A percentile compares a stretch with the other conserved stretches of the same genome.
Evolutionary conservation across 768 basidiomycete genomes (phyloP).

Genomic region (Coprinellus micaceus): DNA sequence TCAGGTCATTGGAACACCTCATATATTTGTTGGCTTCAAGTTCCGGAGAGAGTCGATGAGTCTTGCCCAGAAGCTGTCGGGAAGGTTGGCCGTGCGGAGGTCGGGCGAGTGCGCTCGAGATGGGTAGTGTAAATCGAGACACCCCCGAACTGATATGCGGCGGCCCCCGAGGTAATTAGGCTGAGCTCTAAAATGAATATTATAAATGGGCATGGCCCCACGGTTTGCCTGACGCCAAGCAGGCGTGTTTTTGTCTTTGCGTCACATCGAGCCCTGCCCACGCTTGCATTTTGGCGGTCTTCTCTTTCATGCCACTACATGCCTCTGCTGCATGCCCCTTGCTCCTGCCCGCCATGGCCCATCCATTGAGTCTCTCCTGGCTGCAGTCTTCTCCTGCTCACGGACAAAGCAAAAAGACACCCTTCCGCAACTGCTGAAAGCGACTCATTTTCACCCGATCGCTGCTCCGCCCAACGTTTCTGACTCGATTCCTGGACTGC

Average conservation of each 20-base stretch:
- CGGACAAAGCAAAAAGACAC: too few species aligned
- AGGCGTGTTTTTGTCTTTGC: slow-evolving; percentile 3
- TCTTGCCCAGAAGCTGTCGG: too few species aligned
- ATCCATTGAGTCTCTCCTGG: neutral
- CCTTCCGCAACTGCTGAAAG: neutral
- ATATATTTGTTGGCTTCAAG: too few species aligned
- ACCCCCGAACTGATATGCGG: too few species aligned
- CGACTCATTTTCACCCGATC: too few species aligned
- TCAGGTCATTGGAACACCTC: too few species aligned
- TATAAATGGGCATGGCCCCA: neutral
- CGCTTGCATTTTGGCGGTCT: neutral
- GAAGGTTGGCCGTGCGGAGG: too few species aligned
- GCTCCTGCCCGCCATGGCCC: neutral
- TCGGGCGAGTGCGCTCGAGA: too few species aligned
- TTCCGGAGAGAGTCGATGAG: too few species aligned
- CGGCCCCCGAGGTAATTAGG: neutral
- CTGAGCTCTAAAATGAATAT: neutral
- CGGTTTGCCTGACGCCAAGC: neutral
- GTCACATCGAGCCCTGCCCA: neutral
- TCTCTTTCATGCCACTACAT: neutral
- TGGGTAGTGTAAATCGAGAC: too few species aligned
- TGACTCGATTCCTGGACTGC: neutral
- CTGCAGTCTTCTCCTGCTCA: too few species aligned
- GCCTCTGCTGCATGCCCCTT: neutral
- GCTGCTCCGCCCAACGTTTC: neutral